A percentile compares a stretch with the other conserved stretches of the same genome.
Evolutionary conservation across 495 filamentous ascomycete species (phyloP).

Genomic region (Glutinoglossum americanum): DNA sequence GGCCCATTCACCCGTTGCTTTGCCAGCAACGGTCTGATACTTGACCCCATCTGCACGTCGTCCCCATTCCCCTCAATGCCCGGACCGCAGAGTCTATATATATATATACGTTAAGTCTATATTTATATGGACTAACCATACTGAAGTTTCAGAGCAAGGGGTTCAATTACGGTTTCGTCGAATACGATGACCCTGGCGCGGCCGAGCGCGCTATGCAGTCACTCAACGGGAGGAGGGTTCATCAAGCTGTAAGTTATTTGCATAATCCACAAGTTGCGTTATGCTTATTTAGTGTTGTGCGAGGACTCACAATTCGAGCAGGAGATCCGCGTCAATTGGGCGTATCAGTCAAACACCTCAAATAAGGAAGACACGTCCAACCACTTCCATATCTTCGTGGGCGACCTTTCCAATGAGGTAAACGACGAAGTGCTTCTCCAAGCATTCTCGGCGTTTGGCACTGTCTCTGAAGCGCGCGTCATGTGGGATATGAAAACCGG

Average conservation of each 20-base stretch:
- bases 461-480: conserved; percentile 93
- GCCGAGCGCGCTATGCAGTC: conserved; percentile 96
- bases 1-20: neutral
- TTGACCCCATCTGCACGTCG: neutral
- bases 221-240: conserved; percentile 82
- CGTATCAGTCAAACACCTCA: conserved; percentile 85
- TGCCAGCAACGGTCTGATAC: neutral
- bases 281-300: neutral
- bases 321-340: conserved; percentile 99
- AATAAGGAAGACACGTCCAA: conserved; percentile 97
- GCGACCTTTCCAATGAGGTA: conserved; percentile 95
- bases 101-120: conserved; percentile 1
- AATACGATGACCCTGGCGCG: conserved; percentile 92
- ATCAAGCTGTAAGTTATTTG: conserved; percentile 55
- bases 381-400: conserved; percentile 98
- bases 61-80: neutral
- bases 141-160: conserved; percentile 63
- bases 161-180: conserved; percentile 97
- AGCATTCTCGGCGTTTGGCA: conserved; percentile 92
- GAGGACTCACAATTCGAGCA: conserved; percentile 17
- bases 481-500: conserved; percentile 99
- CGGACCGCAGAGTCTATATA: neutral
- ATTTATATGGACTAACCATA: conserved; percentile 3
- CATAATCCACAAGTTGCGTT: neutral
- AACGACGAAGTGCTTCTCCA: conserved; percentile 91